phyloP scores from a whole-genome alignment of 1,139 yeast genomes.

The Pichia norvegensis region DNA sequence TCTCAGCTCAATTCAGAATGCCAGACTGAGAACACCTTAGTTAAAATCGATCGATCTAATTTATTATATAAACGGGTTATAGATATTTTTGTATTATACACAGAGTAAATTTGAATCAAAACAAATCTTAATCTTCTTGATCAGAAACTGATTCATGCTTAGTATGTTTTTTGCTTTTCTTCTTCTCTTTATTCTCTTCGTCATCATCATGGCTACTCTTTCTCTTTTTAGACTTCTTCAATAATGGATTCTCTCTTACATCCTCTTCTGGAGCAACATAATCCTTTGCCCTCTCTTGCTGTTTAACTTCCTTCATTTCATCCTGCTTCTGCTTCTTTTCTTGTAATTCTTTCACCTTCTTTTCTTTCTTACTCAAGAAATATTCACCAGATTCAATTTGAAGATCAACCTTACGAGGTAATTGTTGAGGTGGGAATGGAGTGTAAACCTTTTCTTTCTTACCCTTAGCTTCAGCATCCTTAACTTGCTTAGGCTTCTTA shows the following conservation, averaged over 20 bases:
- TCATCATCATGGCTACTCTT: conserved; percentile 21
- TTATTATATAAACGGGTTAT: background rate
- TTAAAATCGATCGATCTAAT: background rate
- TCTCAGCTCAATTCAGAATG: conserved; percentile 7
- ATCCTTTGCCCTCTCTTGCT: conserved; percentile 67
- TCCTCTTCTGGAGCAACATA: conserved; percentile 79
- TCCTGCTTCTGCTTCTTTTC: conserved; percentile 76
- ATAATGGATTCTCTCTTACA: conserved; percentile 27
- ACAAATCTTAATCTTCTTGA: background rate
- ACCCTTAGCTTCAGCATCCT: conserved; percentile 33
- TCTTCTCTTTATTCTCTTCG: conserved; percentile 22
- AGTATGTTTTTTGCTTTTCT: conserved; percentile 17
- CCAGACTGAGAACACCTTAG: conserved; percentile 14
- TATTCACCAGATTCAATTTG: conserved; percentile 98
- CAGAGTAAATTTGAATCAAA: background rate
- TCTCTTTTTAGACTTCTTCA: conserved; percentile 24
- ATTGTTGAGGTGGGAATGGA: conserved; percentile 98
- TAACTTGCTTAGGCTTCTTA: conserved; percentile 67
- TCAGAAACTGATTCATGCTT: background rate
- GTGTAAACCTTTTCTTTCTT: conserved; percentile 84
- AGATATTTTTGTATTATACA: background rate
- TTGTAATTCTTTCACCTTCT: conserved; percentile 60
- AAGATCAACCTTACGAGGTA: conserved; percentile 93
- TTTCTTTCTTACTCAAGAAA: conserved; percentile 81
- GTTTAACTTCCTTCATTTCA: conserved; percentile 57